Percentiles rank a stretch among this genome's conserved stretches.
phyloP scores from a whole-genome alignment of 176 grass and related monocot species.

The Thinopyrum elongatum region DNA sequence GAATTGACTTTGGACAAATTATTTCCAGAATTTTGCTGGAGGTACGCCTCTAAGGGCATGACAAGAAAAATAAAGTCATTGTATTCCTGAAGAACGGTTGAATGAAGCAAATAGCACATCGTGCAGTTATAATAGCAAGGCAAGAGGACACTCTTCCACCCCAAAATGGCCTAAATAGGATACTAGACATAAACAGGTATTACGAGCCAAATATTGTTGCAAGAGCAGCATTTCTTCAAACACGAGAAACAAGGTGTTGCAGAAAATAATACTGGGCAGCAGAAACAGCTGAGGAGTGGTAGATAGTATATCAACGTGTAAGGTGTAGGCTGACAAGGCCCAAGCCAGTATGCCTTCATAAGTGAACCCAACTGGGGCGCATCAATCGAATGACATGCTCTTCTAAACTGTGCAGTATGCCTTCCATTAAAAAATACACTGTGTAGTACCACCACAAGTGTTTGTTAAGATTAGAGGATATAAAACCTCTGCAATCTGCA shows the following conservation, averaged over 20 bases:
- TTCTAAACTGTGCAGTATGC: background rate
- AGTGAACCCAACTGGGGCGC: background rate
- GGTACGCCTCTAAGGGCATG: background rate
- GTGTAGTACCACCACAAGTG: background rate
- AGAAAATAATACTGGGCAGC: background rate
- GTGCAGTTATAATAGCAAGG: background rate
- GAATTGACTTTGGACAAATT: background rate
- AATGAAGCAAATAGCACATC: background rate
- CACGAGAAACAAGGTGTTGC: background rate
- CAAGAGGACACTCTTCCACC: background rate
- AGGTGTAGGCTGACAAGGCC: background rate
- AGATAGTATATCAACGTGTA: conserved; percentile 14
- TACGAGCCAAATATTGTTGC: background rate
- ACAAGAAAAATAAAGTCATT: background rate
- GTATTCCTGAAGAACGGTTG: background rate
- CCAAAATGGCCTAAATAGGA: conserved; percentile 14
- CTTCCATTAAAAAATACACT: conserved; percentile 12
- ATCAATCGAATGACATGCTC: background rate
- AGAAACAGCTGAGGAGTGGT: background rate
- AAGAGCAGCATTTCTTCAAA: conserved; percentile 17
- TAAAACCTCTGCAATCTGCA: conserved; percentile 12
- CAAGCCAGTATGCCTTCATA: background rate
- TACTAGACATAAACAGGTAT: background rate
- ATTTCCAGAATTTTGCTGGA: background rate
- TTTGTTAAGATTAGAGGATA: background rate